Percentiles rank a stretch among this genome's conserved stretches.
These are phyloP conservation scores for Ogataea nitratoaversa DNA, from an alignment of 805 yeast genomes.

Conservation along the genomic window DNA sequence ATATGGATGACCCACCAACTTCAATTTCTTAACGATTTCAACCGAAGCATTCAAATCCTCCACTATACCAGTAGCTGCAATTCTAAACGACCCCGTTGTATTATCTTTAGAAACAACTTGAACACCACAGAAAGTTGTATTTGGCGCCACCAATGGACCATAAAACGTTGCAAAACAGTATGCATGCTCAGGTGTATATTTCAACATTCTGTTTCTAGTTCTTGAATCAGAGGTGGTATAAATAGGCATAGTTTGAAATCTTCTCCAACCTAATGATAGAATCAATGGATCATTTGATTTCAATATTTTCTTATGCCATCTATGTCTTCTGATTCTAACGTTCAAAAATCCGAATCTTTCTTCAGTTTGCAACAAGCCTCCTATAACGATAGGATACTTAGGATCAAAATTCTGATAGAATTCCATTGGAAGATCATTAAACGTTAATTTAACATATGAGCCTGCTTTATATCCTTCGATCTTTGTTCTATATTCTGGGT, in stretches of 20 bases:
- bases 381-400: constrained; percentile 76
- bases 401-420: constrained; percentile 86
- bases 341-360: constrained; percentile 89
- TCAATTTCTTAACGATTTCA: constrained; percentile 93
- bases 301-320: constrained; percentile 97
- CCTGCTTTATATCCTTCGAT: constrained; percentile 95
- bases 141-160: constrained; percentile 96
- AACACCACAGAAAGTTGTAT: constrained; percentile 95
- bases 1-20: constrained; percentile 91
- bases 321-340: constrained; percentile 92
- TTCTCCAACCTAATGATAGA: constrained; percentile 93
- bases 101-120: constrained; percentile 79
- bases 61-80: constrained; percentile 95
- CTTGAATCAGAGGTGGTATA: constrained; percentile 96
- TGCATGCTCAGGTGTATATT: constrained; percentile 97
- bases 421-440: constrained; percentile 83
- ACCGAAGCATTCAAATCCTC: constrained; percentile 86
- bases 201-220: constrained; percentile 95
- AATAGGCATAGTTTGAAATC: constrained; percentile 94
- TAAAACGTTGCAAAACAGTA: constrained; percentile 94
- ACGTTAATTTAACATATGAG: constrained; percentile 84
- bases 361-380: constrained; percentile 88
- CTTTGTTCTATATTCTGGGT: constrained; percentile 65
- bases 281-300: constrained; percentile 95
- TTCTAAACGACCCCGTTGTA: constrained; percentile 87